A percentile compares a stretch with the other conserved stretches of the same genome.
These are phyloP conservation scores for Tephrocybe sp. DNA, from an alignment of 768 basidiomycete species.

Conservation along the genomic window DNA sequence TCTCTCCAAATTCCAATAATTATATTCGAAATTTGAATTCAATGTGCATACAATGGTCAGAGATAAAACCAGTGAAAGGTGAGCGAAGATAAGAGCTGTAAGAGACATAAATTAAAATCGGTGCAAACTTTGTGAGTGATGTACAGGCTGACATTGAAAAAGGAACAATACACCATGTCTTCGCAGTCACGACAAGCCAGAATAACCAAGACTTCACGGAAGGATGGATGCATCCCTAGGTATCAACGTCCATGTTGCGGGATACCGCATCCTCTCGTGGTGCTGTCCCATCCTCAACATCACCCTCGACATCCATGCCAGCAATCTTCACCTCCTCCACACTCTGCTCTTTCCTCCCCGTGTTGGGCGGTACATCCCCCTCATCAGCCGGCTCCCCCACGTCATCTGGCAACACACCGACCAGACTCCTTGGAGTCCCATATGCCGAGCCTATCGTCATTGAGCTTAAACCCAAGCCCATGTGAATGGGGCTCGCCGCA, in stretches of 20 bases:
- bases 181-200: no score
- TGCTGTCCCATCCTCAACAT: constrained; percentile 9
- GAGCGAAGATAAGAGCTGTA: no score
- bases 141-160: no score
- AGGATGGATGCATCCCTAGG: background rate
- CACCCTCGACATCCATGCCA: constrained; percentile 20
- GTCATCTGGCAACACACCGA: constrained; percentile 21
- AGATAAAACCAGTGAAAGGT: no score
- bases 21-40: no score
- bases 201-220: no score
- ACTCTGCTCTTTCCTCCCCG: constrained; percentile 17
- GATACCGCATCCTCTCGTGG: constrained; percentile 6
- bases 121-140: no score
- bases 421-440: constrained; percentile 24
- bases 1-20: no score
- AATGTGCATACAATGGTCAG: no score
- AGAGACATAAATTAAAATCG: no score
- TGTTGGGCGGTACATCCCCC: constrained; percentile 4
- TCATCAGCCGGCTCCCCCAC: constrained; percentile 10
- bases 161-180: no score
- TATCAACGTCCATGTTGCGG: constrained; percentile 30
- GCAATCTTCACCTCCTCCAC: constrained; percentile 28
- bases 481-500: constrained; percentile 24
- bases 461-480: constrained; percentile 26
- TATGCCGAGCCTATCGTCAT: constrained; percentile 20